Evolutionary conservation across 176 grass and related monocot genomes (phyloP).

Genomic region (Luzula sylvatica): DNA sequence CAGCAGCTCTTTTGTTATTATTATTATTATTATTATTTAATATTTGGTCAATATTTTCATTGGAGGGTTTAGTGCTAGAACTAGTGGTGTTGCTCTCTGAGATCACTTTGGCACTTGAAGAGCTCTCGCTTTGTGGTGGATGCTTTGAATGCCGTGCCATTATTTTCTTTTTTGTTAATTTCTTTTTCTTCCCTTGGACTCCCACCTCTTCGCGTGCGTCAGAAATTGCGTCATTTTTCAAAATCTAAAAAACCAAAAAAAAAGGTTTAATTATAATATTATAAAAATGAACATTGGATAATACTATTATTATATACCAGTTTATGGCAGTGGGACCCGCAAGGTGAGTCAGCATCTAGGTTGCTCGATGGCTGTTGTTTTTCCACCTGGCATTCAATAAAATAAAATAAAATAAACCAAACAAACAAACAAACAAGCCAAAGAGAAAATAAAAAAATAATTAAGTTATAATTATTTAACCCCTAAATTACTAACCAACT

Average conservation of each 20-base stretch:
- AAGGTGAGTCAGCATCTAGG: constrained; percentile 54
- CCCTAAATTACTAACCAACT: constrained; percentile 32
- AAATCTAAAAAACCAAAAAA: constrained; percentile 25
- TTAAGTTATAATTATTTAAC: background rate
- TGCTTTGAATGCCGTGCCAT: constrained; percentile 64
- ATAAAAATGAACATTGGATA: constrained; percentile 1
- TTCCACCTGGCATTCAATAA: too few relatives aligned
- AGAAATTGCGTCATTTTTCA: constrained; percentile 35
- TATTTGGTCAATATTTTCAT: constrained; percentile 27
- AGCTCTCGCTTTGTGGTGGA: constrained; percentile 53
- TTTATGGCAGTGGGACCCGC: constrained; percentile 73
- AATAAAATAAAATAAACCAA: constrained; percentile 17
- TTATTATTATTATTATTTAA: constrained; percentile 28
- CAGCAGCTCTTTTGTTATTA: constrained; percentile 64
- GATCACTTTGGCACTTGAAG: constrained; percentile 60
- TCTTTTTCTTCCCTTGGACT: constrained; percentile 30
- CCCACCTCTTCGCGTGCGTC: constrained; percentile 36
- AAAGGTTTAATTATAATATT: constrained; percentile 3
- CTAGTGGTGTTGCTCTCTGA: constrained; percentile 68
- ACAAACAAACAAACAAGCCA: constrained; percentile 18
- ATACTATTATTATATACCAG: constrained; percentile 38
- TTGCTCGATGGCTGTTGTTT: constrained; percentile 64
- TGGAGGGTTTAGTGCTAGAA: constrained; percentile 28
- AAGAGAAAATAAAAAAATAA: constrained; percentile 24
- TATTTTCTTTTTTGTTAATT: constrained; percentile 42